Percentiles rank a stretch among this genome's conserved stretches.
These are phyloP conservation scores for Lachnellula hyalina DNA, from an alignment of 2,329 filamentous ascomycete species.

Conservation along the genomic window DNA sequence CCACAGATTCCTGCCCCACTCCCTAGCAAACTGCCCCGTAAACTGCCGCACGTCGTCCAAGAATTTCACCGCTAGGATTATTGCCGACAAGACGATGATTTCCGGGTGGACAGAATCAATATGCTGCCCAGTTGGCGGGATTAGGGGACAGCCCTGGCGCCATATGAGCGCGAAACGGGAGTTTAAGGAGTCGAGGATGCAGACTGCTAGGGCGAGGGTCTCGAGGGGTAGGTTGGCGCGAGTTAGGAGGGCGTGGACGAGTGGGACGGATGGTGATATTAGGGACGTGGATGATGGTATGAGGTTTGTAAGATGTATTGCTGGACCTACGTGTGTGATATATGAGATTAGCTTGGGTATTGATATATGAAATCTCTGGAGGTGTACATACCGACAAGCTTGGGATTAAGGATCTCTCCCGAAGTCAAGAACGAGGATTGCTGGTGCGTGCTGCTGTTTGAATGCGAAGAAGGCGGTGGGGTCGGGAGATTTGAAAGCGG, in stretches of 20 bases:
- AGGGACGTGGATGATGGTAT: slow-evolving; percentile 59
- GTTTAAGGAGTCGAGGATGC: slow-evolving; percentile 61
- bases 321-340: slow-evolving; percentile 45
- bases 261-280: slow-evolving; percentile 49
- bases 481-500: slow-evolving; percentile 64
- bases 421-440: slow-evolving; percentile 12
- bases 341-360: slow-evolving; percentile 23
- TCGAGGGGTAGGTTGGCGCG: slow-evolving; percentile 55
- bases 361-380: slow-evolving; percentile 6
- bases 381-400: slow-evolving; percentile 25
- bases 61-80: slow-evolving; percentile 63
- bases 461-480: slow-evolving; percentile 48
- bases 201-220: slow-evolving; percentile 58
- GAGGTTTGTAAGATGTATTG: slow-evolving; percentile 61
- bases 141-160: slow-evolving; percentile 53
- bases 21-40: slow-evolving; percentile 47
- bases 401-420: slow-evolving; percentile 26
- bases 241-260: slow-evolving; percentile 56
- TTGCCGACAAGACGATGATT: slow-evolving; percentile 55
- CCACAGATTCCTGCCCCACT: slow-evolving; percentile 54
- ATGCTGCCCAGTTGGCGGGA: slow-evolving; percentile 37
- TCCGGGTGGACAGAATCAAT: slow-evolving; percentile 59
- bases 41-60: slow-evolving; percentile 53
- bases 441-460: slow-evolving; percentile 14
- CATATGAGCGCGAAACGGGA: slow-evolving; percentile 57